Base-by-base conservation (phyloP, 176 grass and related monocot species). In the Carex myosuroides region DNA sequence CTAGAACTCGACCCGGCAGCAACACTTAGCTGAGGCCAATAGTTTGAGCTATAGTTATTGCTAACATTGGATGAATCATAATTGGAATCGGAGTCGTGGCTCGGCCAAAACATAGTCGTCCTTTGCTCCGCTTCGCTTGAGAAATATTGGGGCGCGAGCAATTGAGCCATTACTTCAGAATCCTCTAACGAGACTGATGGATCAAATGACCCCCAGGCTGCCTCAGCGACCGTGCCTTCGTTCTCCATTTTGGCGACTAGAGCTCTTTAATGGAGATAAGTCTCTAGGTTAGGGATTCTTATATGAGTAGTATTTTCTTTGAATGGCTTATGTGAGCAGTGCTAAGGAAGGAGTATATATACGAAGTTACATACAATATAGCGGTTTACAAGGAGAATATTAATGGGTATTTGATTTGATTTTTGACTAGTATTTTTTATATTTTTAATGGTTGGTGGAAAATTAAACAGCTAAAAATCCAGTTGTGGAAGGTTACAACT, bases 171-270 rank as follows among this genome's bases (percentile, higher is more conserved):
- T 32, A 88, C 85, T 54, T 92, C 92, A 29, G 94, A 92, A 70
- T 97, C 92, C 87, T 97, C 92, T 20, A 76, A 71, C 35, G 87
- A 83, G 26, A 84, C 80, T 13, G 90, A 85, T 12, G 90, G 80
- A 52, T 93, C 86, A 10, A 94, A 97, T 14, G 92, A 90, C 65
- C 89, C 89, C 94, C 92, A 97, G 77, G 59, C 86, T 82, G 85
- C 87, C 77, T 94, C 85, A 2, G 86, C 87, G 42, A 86, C 71
- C 81, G 82, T 87, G 70, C 79, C 29, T 29, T 55, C 64, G 26
- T 52, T 65, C 44, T 81, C 84, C 74, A 87, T 70, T 55, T 42
- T 8, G n/a, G 50, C 39, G 37, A 39, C 39, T 48, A 71, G 67
- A 86, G 85, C 73, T 65, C 41, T 67, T 53, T 37, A 69, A 83